Evolutionary conservation across 331 rosid genomes (phyloP).

Genomic region (Phaseolus coccineus): DNA sequence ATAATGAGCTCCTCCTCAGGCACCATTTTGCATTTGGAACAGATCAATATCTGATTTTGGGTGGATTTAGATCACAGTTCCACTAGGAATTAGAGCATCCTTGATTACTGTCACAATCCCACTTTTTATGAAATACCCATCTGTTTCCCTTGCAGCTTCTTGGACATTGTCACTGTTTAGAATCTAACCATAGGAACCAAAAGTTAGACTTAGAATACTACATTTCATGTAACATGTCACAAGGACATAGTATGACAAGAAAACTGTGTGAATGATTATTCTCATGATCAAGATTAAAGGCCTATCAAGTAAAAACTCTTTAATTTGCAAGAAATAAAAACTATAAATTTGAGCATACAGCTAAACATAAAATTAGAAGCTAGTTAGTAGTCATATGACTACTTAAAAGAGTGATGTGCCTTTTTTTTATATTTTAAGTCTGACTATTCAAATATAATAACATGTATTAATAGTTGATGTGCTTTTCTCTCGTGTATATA

Average conservation of each 20-base stretch:
- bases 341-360: no score
- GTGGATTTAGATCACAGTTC: constrained; percentile 68
- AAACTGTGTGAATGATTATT: no score
- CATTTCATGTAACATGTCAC: neutral
- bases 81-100: constrained; percentile 94
- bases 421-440: no score
- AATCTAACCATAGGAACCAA: constrained; percentile 61
- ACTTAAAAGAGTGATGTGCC: neutral
- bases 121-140: constrained; percentile 96
- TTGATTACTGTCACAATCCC: constrained; percentile 93
- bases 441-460: no score
- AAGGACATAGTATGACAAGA: neutral
- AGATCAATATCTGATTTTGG: neutral
- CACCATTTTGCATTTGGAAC: neutral
- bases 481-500: no score
- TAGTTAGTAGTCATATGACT: neutral
- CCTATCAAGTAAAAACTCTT: no score
- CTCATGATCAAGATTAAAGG: no score
- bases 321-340: no score
- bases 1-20: constrained; percentile 19
- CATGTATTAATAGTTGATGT: no score
- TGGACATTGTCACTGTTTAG: constrained; percentile 79
- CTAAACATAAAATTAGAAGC: neutral
- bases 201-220: constrained; percentile 6
- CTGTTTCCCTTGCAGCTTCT: constrained; percentile 99